phyloP scores from a whole-genome alignment of 768 basidiomycete genomes.

The Leccinum longicurvipes region DNA sequence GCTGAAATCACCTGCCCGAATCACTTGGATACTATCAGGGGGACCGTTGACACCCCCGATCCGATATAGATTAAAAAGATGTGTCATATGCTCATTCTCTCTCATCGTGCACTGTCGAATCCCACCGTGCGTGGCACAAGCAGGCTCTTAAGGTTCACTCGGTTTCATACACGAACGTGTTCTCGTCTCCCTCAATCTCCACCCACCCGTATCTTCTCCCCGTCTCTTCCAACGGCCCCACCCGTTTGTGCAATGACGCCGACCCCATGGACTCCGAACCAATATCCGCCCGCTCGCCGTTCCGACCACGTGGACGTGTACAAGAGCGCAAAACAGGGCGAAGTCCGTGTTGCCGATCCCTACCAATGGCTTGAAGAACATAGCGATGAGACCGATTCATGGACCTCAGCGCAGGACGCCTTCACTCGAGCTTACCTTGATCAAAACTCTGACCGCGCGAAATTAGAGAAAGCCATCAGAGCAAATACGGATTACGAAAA shows the following conservation, averaged over 20 bases:
- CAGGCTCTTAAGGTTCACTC: conserved; percentile 20
- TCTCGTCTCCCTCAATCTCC: conserved; percentile 7
- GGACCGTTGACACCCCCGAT: conserved; percentile 34
- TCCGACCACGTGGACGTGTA: conserved; percentile 68
- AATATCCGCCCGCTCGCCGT: conserved; percentile 64
- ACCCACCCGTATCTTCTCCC: not conserved
- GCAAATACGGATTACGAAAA: conserved; percentile 51
- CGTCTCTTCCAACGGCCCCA: conserved; percentile 6
- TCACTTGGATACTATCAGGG: conserved; percentile 1
- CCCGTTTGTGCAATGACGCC: conserved; percentile 32
- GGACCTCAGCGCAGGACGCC: conserved; percentile 58
- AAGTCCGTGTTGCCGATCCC: conserved; percentile 65
- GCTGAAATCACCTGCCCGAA: conserved; percentile 9
- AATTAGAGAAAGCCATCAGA: conserved; percentile 57
- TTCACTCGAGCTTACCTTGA: conserved; percentile 61
- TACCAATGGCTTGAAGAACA: conserved; percentile 73
- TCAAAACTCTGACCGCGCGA: conserved; percentile 55
- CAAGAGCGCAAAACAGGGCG: conserved; percentile 58
- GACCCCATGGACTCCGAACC: conserved; percentile 51
- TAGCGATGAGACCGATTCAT: conserved; percentile 59
- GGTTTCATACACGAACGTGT: conserved; percentile 9
- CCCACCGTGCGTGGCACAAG: conserved; percentile 17
- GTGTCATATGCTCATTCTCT: conserved; percentile 11
- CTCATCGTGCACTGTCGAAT: conserved; percentile 13
- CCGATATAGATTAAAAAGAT: conserved; percentile 24